Percentiles rank a stretch among this genome's conserved stretches.
Conservation (phyloP, 768 basidiomycete species). For the Hemileccinum rubropunctum region DNA sequence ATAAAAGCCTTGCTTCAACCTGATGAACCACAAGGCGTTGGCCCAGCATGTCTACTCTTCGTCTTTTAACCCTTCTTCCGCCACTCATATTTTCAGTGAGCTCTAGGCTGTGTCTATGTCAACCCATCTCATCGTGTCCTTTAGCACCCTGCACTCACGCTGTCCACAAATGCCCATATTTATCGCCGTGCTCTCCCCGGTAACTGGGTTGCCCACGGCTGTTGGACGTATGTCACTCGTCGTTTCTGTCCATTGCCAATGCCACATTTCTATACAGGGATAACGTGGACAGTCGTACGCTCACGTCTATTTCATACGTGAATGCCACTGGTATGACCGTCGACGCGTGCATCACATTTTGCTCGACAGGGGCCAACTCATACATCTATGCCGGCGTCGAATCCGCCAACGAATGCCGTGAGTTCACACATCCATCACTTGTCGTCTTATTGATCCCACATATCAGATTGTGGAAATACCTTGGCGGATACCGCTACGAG, state of each 20-base stretch:
- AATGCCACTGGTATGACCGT: conserved; percentile 60
- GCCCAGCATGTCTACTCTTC: too few species aligned
- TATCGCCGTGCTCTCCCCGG: conserved; percentile 42
- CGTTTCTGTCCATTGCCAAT: background rate
- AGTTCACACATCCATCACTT: conserved; percentile 16
- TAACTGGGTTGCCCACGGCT: conserved; percentile 57
- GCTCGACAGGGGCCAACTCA: conserved; percentile 31
- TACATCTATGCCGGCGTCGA: conserved; percentile 72
- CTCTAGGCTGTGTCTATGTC: too few species aligned
- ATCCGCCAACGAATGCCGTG: conserved; percentile 64
- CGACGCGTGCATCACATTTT: conserved; percentile 46
- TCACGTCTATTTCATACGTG: conserved; percentile 45
- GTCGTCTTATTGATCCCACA: background rate
- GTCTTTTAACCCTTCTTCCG: too few species aligned
- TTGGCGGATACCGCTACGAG: conserved; percentile 45
- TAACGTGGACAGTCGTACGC: conserved; percentile 54
- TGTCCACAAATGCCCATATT: too few species aligned
- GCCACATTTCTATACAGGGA: conserved; percentile 40
- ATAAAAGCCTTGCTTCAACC: too few species aligned
- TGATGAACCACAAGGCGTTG: too few species aligned
- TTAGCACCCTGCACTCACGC: too few species aligned
- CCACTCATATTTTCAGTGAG: too few species aligned
- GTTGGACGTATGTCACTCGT: conserved; percentile 47
- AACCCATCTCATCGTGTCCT: too few species aligned
- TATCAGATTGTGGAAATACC: conserved; percentile 64